Conservation (phyloP, 129 eudicot species). For the Escallonia rubra region DNA sequence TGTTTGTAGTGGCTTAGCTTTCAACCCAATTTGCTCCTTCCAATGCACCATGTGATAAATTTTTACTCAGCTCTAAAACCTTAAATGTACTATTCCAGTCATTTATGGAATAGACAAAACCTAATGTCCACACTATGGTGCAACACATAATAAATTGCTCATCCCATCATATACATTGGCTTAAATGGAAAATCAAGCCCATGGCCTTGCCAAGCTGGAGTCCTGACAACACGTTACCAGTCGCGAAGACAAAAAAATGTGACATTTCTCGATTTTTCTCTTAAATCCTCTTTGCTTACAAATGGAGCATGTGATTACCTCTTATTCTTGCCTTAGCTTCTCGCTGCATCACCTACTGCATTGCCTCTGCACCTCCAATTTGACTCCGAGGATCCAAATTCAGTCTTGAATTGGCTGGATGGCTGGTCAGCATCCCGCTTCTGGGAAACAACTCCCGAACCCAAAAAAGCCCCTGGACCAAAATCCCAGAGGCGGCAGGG, state of each 20-base stretch:
- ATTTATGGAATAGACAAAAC: no score
- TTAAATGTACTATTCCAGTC: no score
- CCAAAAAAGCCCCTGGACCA: slow-evolving; percentile 5
- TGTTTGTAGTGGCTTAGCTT: no score
- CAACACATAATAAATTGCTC: no score
- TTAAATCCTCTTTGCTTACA: neutral
- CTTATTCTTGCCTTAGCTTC: slow-evolving; percentile 28
- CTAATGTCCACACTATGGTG: no score
- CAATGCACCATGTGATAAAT: neutral
- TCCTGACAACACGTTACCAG: no score
- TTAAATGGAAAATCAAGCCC: no score
- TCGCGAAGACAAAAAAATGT: no score
- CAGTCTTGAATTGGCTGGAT: slow-evolving; percentile 42
- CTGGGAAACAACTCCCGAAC: slow-evolving; percentile 35
- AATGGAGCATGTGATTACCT: neutral
- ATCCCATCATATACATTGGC: no score
- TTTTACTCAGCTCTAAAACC: no score
- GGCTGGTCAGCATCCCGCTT: slow-evolving; percentile 46
- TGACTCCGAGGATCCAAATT: slow-evolving; percentile 34
- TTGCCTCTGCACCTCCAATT: slow-evolving; percentile 46
- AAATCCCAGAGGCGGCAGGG: neutral
- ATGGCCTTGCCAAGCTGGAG: no score
- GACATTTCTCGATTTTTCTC: no score
- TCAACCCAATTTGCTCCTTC: neutral
- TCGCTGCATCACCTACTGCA: slow-evolving; percentile 26